Base-by-base conservation (phyloP, 2,329 filamentous ascomycete genomes). In the Phialophora verrucosa region DNA sequence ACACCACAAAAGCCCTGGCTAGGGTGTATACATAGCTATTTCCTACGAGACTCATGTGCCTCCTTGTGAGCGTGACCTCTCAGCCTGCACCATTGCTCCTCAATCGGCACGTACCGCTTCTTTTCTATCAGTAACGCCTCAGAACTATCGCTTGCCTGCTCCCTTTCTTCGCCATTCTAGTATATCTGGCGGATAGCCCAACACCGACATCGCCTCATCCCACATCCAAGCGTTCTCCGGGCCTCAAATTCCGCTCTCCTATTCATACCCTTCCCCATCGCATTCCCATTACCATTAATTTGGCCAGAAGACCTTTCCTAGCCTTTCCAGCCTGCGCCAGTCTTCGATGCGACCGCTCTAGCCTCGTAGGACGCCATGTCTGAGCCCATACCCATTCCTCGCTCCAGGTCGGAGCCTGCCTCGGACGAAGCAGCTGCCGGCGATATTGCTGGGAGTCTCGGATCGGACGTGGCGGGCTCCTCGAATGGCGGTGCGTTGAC, bases 401-500 rank as follows among this genome's bases (percentile, higher is more conserved):
- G 71, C 62, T 65, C 71, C 59, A 73, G 71, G 57, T 73, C 73
- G 6, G 72, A 14, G 74, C n/a, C 64, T 70, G 23, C 61, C 63
- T 38, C 49, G 65, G 27, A 32, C 59, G 4, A 67, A 73, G 51
- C 70, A 75, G 14, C 50, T 61, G 7, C 51, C 70, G 10, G 61
- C 69, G 11, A 66, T 11, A 6, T 38, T 8, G 44, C 31, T n/a
- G 59, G 49, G 29, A 61, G 59, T 59, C 38, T 31, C 31, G 42
- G 57, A 14, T 49, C 69, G 20, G 68, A 73, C 35, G 54, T 72
- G 31, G 50, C 68, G 14, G 66, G 64, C 47, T 67, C 59, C n/a
- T n/a, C 59, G 51, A 56, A 55, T 10, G 53, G 66, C 55, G 68
- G 66, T 3, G 57, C 65, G 83, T 83, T 61, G 56, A 77, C 78